Conservation (phyloP, 2,329 filamentous ascomycete genomes). For the Apiospora phragmitis region DNA sequence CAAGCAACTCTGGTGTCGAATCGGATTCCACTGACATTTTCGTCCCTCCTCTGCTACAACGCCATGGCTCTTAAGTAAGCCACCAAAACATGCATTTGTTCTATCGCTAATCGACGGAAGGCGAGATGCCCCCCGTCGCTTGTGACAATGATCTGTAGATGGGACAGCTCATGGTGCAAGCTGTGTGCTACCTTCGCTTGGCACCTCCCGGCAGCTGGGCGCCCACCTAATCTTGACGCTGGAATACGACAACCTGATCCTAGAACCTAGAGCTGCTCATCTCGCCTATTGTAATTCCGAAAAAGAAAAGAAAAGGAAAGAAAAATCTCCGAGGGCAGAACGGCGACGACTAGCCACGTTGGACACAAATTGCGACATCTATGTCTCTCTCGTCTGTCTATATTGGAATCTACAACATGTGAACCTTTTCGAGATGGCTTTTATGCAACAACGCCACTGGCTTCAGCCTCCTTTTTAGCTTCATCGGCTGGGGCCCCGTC, state of each 20-base stretch:
- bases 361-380: background rate
- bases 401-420: background rate
- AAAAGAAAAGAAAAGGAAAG: background rate
- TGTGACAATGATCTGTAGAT: background rate
- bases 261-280: background rate
- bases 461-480: constrained; percentile 5
- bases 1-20: background rate
- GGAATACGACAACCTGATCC: background rate
- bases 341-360: background rate
- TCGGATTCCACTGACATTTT: background rate
- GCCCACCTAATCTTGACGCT: background rate
- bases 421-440: background rate
- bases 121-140: background rate
- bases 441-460: constrained; percentile 7
- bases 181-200: background rate
- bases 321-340: background rate
- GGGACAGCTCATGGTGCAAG: background rate
- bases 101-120: background rate
- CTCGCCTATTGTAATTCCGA: background rate
- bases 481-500: constrained; percentile 4
- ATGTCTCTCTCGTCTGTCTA: background rate
- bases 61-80: background rate
- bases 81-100: background rate
- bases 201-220: background rate
- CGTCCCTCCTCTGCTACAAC: background rate